Percentiles rank a stretch among this genome's conserved stretches.
These are phyloP conservation scores for Stygiomarasmius scandens DNA, from an alignment of 1,284 basidiomycete species.

Conservation along the genomic window DNA sequence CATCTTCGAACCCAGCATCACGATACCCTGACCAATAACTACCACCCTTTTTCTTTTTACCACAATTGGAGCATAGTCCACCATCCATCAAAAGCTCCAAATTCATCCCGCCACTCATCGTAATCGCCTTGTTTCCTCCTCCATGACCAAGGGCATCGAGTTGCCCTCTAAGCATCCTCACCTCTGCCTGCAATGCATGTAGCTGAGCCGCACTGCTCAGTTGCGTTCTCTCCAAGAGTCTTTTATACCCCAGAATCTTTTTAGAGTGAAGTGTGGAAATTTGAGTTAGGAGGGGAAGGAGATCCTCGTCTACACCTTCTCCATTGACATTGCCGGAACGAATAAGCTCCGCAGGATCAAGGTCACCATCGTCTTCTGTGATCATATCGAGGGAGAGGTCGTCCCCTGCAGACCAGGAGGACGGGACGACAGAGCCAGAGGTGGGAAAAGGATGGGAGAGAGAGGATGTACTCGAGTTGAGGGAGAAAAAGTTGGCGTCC, in stretches of 20 bases:
- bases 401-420: constrained; percentile 29
- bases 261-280: constrained; percentile 20
- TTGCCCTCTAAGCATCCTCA: constrained; percentile 11
- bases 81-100: constrained; percentile 1
- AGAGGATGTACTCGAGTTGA: neutral
- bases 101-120: too few species aligned
- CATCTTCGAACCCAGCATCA: constrained; percentile 30
- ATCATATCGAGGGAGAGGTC: constrained; percentile 63
- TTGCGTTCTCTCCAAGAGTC: constrained; percentile 61
- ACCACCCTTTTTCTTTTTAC: constrained; percentile 17
- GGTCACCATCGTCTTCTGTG: constrained; percentile 67
- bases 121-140: neutral
- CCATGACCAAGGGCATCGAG: neutral
- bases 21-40: constrained; percentile 16
- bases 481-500: too few species aligned
- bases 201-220: constrained; percentile 26
- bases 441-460: neutral
- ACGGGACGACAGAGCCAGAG: constrained; percentile 25
- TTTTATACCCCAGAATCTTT: constrained; percentile 57
- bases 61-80: constrained; percentile 10
- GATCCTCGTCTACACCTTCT: too few species aligned
- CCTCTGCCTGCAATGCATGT: constrained; percentile 17
- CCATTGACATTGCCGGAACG: too few species aligned
- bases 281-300: constrained; percentile 14
- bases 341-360: too few species aligned